A percentile compares a stretch with the other conserved stretches of the same genome.
Evolutionary conservation across 306 rosid species (phyloP).

Genomic region (Trifolium pratense): DNA sequence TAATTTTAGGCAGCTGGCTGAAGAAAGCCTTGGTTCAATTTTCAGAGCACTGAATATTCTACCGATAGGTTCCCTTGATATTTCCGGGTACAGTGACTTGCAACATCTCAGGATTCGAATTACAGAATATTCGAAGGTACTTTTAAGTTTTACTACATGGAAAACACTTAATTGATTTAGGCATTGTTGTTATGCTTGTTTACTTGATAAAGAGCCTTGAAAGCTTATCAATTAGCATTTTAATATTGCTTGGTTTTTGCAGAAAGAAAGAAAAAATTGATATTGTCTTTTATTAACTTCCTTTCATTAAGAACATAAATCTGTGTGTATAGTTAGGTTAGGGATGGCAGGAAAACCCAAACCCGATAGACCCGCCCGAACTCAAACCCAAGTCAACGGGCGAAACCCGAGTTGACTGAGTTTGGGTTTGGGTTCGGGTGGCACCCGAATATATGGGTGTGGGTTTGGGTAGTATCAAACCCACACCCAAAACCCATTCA

Average conservation of each 20-base stretch:
- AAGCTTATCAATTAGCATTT: slow-evolving; percentile 27
- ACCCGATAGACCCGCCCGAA: no score
- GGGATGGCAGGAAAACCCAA: no score
- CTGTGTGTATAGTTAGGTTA: background rate
- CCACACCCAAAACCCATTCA: no score
- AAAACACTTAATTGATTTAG: slow-evolving; percentile 38
- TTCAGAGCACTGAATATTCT: slow-evolving; percentile 51
- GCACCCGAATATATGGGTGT: no score
- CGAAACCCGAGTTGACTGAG: no score
- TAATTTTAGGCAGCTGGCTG: slow-evolving; percentile 64
- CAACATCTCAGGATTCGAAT: slow-evolving; percentile 67
- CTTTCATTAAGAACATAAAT: slow-evolving; percentile 21
- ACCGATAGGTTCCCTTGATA: slow-evolving; percentile 44
- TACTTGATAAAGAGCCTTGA: slow-evolving; percentile 36
- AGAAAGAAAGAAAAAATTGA: slow-evolving; percentile 8
- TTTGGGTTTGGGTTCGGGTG: no score
- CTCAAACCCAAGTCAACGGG: no score
- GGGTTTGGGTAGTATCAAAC: no score
- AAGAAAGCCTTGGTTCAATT: slow-evolving; percentile 71
- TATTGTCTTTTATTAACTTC: slow-evolving; percentile 1
- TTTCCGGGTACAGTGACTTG: slow-evolving; percentile 51
- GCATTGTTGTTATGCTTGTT: slow-evolving; percentile 41
- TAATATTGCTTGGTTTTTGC: slow-evolving; percentile 16
- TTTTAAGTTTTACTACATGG: slow-evolving; percentile 23
- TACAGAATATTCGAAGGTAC: slow-evolving; percentile 74